These are phyloP conservation scores for Arachnopeziza araneosa DNA, from an alignment of 2,329 filamentous ascomycete genomes.

Conservation along the genomic window DNA sequence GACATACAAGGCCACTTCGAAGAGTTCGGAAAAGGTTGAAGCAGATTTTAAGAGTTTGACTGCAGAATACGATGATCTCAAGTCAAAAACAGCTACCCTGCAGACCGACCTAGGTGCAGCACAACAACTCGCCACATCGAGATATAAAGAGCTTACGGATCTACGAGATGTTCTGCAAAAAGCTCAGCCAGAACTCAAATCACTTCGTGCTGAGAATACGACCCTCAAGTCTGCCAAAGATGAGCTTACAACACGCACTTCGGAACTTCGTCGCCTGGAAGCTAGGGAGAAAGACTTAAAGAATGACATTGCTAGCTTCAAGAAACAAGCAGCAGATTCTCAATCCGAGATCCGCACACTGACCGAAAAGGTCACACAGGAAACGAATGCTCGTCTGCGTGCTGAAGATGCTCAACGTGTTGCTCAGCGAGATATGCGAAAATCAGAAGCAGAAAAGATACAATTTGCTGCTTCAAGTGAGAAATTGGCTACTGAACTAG, in stretches of 20 bases:
- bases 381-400: slow-evolving; percentile 64
- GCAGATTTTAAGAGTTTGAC: slow-evolving; percentile 35
- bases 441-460: slow-evolving; percentile 71
- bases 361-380: slow-evolving; percentile 71
- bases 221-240: slow-evolving; percentile 70
- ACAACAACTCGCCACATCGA: slow-evolving; percentile 76
- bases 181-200: slow-evolving; percentile 78
- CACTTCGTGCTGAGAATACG: slow-evolving; percentile 68
- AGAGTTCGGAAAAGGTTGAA: slow-evolving; percentile 25
- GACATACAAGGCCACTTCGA: slow-evolving; percentile 24
- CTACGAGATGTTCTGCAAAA: slow-evolving; percentile 76
- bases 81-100: slow-evolving; percentile 60
- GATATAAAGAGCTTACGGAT: slow-evolving; percentile 84
- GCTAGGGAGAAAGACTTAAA: slow-evolving; percentile 76
- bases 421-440: slow-evolving; percentile 70
- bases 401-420: slow-evolving; percentile 75
- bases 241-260: slow-evolving; percentile 56
- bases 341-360: slow-evolving; percentile 73
- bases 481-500: slow-evolving; percentile 63
- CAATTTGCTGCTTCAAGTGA: slow-evolving; percentile 71
- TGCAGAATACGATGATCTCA: slow-evolving; percentile 60
- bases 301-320: slow-evolving; percentile 64
- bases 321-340: slow-evolving; percentile 65
- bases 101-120: slow-evolving; percentile 82
- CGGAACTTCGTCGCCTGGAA: slow-evolving; percentile 71